Percentiles rank a stretch among this genome's conserved stretches.
Conservation (phyloP, 2,329 filamentous ascomycete genomes). For the Nectriaceae sp. region DNA sequence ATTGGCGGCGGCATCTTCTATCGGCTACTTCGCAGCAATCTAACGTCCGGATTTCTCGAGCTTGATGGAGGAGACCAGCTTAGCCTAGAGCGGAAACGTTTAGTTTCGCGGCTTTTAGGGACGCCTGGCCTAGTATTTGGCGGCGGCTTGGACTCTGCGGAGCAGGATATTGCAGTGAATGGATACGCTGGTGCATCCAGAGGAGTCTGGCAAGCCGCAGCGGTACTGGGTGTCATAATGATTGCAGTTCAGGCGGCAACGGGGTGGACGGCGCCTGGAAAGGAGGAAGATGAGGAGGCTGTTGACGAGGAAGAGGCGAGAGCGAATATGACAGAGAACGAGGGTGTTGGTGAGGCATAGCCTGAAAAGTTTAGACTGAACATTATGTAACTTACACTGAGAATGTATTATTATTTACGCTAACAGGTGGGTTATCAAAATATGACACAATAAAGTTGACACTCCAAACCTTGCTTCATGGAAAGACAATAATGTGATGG, state of each 20-base stretch:
- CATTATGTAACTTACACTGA: neutral
- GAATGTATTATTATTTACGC: neutral
- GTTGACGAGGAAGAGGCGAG: slow-evolving; percentile 33
- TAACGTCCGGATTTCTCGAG: slow-evolving; percentile 58
- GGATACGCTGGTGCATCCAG: slow-evolving; percentile 49
- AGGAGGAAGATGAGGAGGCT: slow-evolving; percentile 50
- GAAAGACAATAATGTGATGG: too few species aligned
- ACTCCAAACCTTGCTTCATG: neutral
- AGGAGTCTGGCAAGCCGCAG: slow-evolving; percentile 50
- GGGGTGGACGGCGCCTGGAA: slow-evolving; percentile 53
- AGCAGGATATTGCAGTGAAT: slow-evolving; percentile 47
- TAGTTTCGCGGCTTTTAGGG: slow-evolving; percentile 52
- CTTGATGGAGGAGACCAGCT: slow-evolving; percentile 43
- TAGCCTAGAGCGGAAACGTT: slow-evolving; percentile 34
- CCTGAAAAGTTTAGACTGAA: neutral
- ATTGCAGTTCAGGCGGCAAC: slow-evolving; percentile 51
- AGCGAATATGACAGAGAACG: slow-evolving; percentile 28
- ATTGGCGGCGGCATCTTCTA: slow-evolving; percentile 78
- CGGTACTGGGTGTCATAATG: slow-evolving; percentile 44
- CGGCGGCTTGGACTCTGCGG: slow-evolving; percentile 41
- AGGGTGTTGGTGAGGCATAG: slow-evolving; percentile 34
- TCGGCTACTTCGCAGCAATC: slow-evolving; percentile 55
- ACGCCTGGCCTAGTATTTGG: slow-evolving; percentile 53
- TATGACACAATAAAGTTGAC: neutral
- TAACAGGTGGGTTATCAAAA: neutral